Evolutionary conservation across 1,284 basidiomycete genomes (phyloP), one percentile per base, ranked within the genome.

Genomic region (Porodaedalea pini): DNA sequence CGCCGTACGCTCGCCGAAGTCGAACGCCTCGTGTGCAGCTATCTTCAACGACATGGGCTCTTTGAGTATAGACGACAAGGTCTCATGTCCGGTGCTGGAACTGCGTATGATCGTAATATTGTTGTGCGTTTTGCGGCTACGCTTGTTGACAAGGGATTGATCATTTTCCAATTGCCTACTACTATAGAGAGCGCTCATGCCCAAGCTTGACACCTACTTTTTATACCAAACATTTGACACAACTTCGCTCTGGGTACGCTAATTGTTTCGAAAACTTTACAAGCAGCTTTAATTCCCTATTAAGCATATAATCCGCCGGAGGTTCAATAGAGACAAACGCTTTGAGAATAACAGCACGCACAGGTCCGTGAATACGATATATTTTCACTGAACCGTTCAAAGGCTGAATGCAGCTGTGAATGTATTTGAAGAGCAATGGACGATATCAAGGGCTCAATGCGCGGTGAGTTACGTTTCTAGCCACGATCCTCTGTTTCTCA

Each of bases 211-310:
- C 17, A 39, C 36, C n/a, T 51, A 36, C 29, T 51, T 57, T 13
- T 31, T 31, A 11, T 36, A 57, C 21, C 55, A 57, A 34, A 57
- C 39, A 2, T 57, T 57, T 25, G 55, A 54, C 39, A 58, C 51
- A 23, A 54, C 51, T 4, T 47, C 57, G 15, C 19, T 58, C 17
- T 58, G 57, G 52, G 57, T 58, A 47, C 23, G 55, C 45, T 47
- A 23, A 7, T 2, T 8, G 13, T 31, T 21, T 23, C 15, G 6
- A 21, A n/a, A n/a, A n/a, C n/a, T 25, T 32, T 21, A 10, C 23
- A 17, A 36, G 13, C 19, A 51, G 3, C 15, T 36, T 41, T 8
- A 2, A 41, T 52, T 6, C 17, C 15, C 23, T n/a, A n/a, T n/a
- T n/a, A 27, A 57, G 49, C 49, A 57, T 27, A 34, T 57, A 8